Evolutionary conservation across 257 asterid species (phyloP).

Genomic region (Fraxinus pennsylvanica): DNA sequence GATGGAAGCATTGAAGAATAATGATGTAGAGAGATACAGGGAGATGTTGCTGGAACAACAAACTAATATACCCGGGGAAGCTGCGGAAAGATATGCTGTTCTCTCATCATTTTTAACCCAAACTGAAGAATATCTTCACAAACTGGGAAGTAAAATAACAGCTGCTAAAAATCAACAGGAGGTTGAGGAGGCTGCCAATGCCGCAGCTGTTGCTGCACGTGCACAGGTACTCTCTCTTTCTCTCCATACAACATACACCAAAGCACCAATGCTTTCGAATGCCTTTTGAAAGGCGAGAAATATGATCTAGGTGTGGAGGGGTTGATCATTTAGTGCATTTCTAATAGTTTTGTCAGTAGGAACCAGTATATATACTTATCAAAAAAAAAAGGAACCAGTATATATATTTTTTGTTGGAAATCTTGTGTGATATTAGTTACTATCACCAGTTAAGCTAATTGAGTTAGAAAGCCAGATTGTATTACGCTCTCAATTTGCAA

Average conservation of each 20-base stretch:
- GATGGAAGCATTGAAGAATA: constrained; percentile 98
- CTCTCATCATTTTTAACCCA: constrained; percentile 87
- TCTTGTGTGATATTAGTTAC: not conserved
- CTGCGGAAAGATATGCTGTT: constrained; percentile 97
- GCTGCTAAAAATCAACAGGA: constrained; percentile 96
- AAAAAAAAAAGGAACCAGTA: not conserved
- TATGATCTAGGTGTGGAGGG: not conserved
- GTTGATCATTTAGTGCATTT: not conserved
- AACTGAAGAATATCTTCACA: constrained; percentile 92
- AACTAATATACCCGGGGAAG: constrained; percentile 77
- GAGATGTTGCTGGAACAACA: constrained; percentile 99
- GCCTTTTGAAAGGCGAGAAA: not conserved
- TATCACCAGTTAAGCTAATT: not conserved
- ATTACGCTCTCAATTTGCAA: not conserved
- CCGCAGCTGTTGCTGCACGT: constrained; percentile 84
- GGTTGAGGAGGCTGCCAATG: constrained; percentile 93
- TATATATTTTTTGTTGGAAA: not conserved
- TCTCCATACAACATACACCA: not conserved
- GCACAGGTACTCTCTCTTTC: constrained; percentile 62
- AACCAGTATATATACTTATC: not conserved
- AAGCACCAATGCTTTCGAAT: not conserved
- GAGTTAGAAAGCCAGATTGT: not conserved
- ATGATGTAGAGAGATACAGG: constrained; percentile 95
- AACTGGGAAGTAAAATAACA: constrained; percentile 91
- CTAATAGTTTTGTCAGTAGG: not conserved